These are phyloP conservation scores for Euphorbia celastroides DNA, from an alignment of 441 rosid genomes.

Conservation along the genomic window DNA sequence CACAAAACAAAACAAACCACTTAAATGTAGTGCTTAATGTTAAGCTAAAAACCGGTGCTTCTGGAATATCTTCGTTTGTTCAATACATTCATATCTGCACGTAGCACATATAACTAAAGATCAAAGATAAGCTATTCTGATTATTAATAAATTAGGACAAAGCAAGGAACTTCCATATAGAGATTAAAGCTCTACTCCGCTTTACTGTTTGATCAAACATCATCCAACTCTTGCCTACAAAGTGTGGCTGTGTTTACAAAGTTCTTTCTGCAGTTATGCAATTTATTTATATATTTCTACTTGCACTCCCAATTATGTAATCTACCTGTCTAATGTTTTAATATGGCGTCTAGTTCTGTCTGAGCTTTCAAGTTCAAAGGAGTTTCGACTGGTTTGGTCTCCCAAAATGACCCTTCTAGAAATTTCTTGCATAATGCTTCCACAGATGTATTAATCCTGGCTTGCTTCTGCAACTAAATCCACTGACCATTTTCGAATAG, in stretches of 20 bases:
- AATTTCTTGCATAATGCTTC: conserved; percentile 57
- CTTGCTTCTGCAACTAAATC: conserved; percentile 42
- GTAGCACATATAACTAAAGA: no score
- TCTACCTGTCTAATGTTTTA: not conserved
- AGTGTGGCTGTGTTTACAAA: not conserved
- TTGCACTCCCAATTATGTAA: not conserved
- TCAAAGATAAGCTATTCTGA: no score
- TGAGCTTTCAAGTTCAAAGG: conserved; percentile 12
- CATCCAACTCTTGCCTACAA: conserved; percentile 8
- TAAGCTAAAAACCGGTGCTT: not conserved
- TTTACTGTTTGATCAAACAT: no score
- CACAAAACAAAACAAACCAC: no score
- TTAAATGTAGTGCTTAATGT: no score
- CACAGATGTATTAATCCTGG: conserved; percentile 46
- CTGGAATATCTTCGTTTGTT: not conserved
- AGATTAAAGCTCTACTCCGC: no score
- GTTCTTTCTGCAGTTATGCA: conserved; percentile 6
- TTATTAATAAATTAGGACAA: no score
- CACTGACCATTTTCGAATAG: not conserved
- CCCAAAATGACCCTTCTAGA: conserved; percentile 40
- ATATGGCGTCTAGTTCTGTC: not conserved
- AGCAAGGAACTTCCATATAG: no score
- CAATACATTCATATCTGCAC: not conserved
- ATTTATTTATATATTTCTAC: not conserved
- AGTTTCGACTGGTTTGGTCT: conserved; percentile 22